Evolutionary conservation across 2,329 filamentous ascomycete species (phyloP), one percentile per base, ranked within the genome.

Genomic region (Cladophialophora immunda): DNA sequence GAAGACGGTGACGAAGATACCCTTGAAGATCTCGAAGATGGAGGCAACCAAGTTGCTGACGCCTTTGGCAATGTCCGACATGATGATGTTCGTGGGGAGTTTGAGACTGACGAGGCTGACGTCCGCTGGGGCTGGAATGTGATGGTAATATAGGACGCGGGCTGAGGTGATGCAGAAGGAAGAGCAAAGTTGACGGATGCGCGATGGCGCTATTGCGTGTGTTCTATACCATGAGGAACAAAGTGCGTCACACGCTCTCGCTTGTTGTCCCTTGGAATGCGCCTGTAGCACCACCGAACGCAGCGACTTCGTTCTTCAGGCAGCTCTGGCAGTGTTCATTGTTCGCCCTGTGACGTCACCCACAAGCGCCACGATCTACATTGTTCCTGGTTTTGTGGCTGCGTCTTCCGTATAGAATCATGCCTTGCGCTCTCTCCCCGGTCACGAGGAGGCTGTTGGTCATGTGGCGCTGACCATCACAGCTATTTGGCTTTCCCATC

Each of bases 351-450:
- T 68, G 68, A 70, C 68, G 68, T 70, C 64, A 70, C 54, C 25
- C 27, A 59, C 22, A 17, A 9, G n/a, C 36, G 53, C 15, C 36
- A 58, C 15, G 27, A 29, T 29, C 52, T 25, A 56, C 66, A 63
- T 65, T 64, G 62, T 67, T 60, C 68, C 50, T 70, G 65, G 61
- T 70, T 69, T 63, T 62, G 68, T 68, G 68, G 62, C 62, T 64
- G 53, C 56, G 19, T n/a, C 17, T 15, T 50, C 45, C 22, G 5
- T 50, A 50, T 25, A 45, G 9, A 41, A 5, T 4, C 36, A 41
- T n/a, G 6, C 17, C 13, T n/a, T n/a, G 13, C 13, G 6, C 36
- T 17, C 36, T 41, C 36, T 5, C 17, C 36, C 15, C 4, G 45
- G 22, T 25, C 45, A 25, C 19, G 45, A n/a, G 32, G 45, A n/a